Base-by-base conservation (phyloP, 2,329 filamentous ascomycete species). In the Penicillium sp. region DNA sequence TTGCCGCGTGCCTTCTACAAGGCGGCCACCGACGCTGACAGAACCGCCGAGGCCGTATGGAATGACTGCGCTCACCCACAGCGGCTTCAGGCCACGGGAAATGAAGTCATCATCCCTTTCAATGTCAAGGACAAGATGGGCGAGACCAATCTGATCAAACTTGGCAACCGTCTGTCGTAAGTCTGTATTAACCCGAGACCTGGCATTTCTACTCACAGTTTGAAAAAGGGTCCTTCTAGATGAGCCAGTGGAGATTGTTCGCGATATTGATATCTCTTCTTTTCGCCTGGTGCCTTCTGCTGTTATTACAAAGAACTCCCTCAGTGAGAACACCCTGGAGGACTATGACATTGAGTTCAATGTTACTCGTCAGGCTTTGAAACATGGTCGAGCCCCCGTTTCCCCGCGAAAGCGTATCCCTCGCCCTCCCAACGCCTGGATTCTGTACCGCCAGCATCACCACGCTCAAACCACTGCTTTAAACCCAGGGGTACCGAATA, bases 391-490 rank as follows among this genome's bases (percentile, higher is more conserved):
- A 15, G n/a, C 35, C n/a, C 6, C 27, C 18, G 7, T 12, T 31
- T 27, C 43, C 12, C 11, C 6, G 18, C n/a, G n/a, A 18, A 14
- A 35, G 31, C 40, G 23, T 25, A 64, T 78, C 23, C 73, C 75
- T 51, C 74, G 77, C n/a, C 76, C 77, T 18, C 71, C 74, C 15
- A 79, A 79, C 64, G 73, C 74, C 5, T 79, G 78, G 64, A 78
- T 79, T 53, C 66, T 79, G 23, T 80, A 78, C 60, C 73, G 76
- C 25, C 69, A 76, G 59, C 66, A 75, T 43, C 68, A 75, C 50
- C 73, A 76, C 55, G 65, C 71, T 1, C 57, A 58, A 14, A 58
- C 76, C 44, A 76, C 74, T 51, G 71, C 67, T n/a, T 54, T 62
- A 33, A 69, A 75, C 53, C 75, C 75, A n/a, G 67, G 66, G 12